A percentile compares a stretch with the other conserved stretches of the same genome.
Evolutionary conservation across 139 green algal genomes (phyloP).

Genomic region (Ulvella scutata): DNA sequence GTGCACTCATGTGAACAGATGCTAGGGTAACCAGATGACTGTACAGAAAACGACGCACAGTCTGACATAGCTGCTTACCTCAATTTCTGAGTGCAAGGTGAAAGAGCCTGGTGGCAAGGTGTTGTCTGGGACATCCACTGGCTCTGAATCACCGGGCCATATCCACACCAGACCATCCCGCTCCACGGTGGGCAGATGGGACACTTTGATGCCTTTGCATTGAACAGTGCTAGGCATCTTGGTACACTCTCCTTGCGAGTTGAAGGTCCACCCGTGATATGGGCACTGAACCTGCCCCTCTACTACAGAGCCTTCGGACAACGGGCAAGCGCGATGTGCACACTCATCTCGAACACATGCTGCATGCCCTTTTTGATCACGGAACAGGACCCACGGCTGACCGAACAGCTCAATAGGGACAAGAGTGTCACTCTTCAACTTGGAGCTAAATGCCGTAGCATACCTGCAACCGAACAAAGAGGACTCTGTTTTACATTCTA

Average conservation of each 20-base stretch:
- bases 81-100: conserved; percentile 70
- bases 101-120: conserved; percentile 50
- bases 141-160: conserved; percentile 48
- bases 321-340: conserved; percentile 86
- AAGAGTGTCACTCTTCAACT: conserved; percentile 27
- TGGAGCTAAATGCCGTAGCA: not conserved
- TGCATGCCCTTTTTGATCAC: conserved; percentile 39
- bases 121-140: conserved; percentile 23
- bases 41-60: no score
- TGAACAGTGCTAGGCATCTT: conserved; percentile 81
- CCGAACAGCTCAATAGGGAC: conserved; percentile 84
- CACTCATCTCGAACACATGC: conserved; percentile 80
- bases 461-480: conserved; percentile 1
- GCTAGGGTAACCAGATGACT: no score
- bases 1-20: no score
- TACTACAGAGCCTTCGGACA: conserved; percentile 64
- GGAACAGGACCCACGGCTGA: conserved; percentile 93
- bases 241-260: conserved; percentile 55
- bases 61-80: conserved; percentile 6
- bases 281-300: conserved; percentile 60
- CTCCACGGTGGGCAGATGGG: conserved; percentile 59
- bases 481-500: no score
- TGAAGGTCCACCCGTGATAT: conserved; percentile 92
- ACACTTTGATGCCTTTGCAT: conserved; percentile 57
- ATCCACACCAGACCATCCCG: conserved; percentile 89